A percentile compares a stretch with the other conserved stretches of the same genome.
phyloP scores from a whole-genome alignment of 768 basidiomycete genomes.

The Coprinopsis sp. region DNA sequence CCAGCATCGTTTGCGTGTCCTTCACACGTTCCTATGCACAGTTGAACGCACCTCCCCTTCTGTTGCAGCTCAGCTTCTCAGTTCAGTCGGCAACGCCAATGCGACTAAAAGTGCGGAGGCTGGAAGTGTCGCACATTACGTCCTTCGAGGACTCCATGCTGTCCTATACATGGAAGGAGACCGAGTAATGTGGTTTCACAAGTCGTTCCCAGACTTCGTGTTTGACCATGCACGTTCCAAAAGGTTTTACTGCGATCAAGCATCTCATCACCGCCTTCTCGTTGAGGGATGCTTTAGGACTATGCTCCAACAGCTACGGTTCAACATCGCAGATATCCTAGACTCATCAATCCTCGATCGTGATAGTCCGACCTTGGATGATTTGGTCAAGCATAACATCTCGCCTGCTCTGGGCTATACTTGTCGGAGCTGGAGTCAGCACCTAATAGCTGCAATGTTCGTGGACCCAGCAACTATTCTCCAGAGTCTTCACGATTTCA shows the following conservation, averaged over 20 bases:
- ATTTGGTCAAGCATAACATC: background rate
- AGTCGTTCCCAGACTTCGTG: too few relatives aligned
- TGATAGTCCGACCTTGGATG: background rate
- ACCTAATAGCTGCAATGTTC: too few relatives aligned
- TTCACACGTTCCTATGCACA: conserved; percentile 21
- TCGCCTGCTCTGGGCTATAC: too few relatives aligned
- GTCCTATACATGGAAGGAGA: too few relatives aligned
- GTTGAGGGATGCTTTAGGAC: background rate
- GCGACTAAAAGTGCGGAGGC: background rate
- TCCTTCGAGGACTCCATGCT: too few relatives aligned
- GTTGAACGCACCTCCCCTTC: conserved; percentile 13
- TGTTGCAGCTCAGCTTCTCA: conserved; percentile 13
- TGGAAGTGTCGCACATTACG: too few relatives aligned
- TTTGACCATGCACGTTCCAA: background rate
- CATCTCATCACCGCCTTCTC: background rate
- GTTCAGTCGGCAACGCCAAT: background rate
- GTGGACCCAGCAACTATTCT: too few relatives aligned
- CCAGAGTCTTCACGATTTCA: too few relatives aligned
- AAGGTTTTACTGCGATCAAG: background rate
- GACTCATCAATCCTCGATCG: background rate
- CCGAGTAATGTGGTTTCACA: too few relatives aligned
- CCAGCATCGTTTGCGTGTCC: conserved; percentile 9
- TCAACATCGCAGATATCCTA: too few relatives aligned
- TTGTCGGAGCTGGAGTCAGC: too few relatives aligned
- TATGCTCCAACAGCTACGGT: background rate